A percentile compares a stretch with the other conserved stretches of the same genome.
Conservation (phyloP, 352 stramenopile genomes). For the Phytopythium litorale region DNA sequence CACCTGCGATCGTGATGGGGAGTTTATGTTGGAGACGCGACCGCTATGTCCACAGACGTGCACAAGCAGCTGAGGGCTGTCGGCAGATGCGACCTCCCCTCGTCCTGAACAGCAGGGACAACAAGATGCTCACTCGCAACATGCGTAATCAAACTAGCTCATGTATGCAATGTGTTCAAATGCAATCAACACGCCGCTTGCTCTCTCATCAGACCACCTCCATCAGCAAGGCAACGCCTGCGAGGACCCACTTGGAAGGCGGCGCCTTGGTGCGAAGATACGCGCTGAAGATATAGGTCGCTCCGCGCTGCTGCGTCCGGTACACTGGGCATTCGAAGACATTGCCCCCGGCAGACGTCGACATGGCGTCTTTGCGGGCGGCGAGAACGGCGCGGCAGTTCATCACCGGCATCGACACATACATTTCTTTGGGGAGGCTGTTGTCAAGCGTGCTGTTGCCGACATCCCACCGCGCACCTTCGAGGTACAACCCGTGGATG, state of each 20-base stretch:
- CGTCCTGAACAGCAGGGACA: no score
- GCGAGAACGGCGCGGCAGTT: constrained; percentile 77
- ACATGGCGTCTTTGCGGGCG: constrained; percentile 30
- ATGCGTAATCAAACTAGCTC: not conserved
- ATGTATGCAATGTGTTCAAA: not conserved
- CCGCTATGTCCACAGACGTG: not conserved
- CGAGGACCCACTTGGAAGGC: constrained; percentile 89
- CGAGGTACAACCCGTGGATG: constrained; percentile 84
- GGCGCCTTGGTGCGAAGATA: constrained; percentile 85
- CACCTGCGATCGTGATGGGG: not conserved
- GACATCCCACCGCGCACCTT: constrained; percentile 89
- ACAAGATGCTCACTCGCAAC: not conserved
- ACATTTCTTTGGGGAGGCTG: constrained; percentile 89
- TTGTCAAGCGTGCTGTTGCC: constrained; percentile 73
- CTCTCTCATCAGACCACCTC: constrained; percentile 60
- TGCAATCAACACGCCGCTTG: not conserved
- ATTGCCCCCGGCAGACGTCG: constrained; percentile 15
- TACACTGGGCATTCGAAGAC: constrained; percentile 90
- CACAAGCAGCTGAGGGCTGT: not conserved
- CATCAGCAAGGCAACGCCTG: constrained; percentile 87
- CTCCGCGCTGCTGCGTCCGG: constrained; percentile 86
- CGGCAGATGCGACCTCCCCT: not conserved
- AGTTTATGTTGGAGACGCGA: not conserved
- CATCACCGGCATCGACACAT: constrained; percentile 90
- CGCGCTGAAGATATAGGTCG: constrained; percentile 88